A percentile compares a stretch with the other conserved stretches of the same genome.
These are phyloP conservation scores for Termitomyces heimii DNA, from an alignment of 768 basidiomycete genomes.

Conservation along the genomic window DNA sequence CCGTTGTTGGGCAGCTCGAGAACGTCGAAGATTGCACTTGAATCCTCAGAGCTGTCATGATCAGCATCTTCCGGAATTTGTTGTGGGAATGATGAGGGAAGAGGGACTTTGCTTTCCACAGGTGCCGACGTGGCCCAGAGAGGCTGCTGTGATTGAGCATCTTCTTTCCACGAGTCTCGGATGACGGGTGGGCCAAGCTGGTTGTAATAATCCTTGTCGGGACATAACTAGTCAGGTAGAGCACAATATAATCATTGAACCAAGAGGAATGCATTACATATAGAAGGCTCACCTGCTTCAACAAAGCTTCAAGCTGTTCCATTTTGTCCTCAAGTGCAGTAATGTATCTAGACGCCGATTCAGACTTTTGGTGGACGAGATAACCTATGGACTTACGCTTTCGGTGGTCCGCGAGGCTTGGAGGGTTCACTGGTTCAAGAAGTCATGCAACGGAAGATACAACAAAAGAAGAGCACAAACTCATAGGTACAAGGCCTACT, in stretches of 20 bases:
- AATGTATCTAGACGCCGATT: conserved; percentile 37
- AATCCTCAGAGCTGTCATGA: conserved; percentile 17
- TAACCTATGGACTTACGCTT: conserved; percentile 41
- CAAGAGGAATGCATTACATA: neutral
- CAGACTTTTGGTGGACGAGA: neutral
- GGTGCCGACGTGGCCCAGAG: neutral
- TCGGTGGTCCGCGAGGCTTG: conserved; percentile 61
- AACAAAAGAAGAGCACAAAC: conserved; percentile 26
- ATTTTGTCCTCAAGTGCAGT: conserved; percentile 53
- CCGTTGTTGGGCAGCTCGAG: conserved; percentile 28
- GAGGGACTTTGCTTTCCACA: neutral
- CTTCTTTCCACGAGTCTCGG: conserved; percentile 58
- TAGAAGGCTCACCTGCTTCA: conserved; percentile 37
- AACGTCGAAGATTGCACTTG: conserved; percentile 22
- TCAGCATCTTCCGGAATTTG: conserved; percentile 13
- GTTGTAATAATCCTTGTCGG: conserved; percentile 53
- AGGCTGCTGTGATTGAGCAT: neutral
- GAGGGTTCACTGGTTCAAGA: conserved; percentile 46
- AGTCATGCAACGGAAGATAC: neutral
- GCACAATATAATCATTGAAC: neutral
- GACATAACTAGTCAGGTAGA: conserved; percentile 41
- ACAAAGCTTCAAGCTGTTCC: conserved; percentile 47
- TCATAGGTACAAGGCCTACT: conserved; percentile 54
- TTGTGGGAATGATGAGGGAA: conserved; percentile 1
- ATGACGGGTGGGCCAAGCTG: conserved; percentile 58